A percentile compares a stretch with the other conserved stretches of the same genome.
These are phyloP conservation scores for Sarocladium brachiariae DNA, from an alignment of 2,329 filamentous ascomycete species.

Conservation along the genomic window DNA sequence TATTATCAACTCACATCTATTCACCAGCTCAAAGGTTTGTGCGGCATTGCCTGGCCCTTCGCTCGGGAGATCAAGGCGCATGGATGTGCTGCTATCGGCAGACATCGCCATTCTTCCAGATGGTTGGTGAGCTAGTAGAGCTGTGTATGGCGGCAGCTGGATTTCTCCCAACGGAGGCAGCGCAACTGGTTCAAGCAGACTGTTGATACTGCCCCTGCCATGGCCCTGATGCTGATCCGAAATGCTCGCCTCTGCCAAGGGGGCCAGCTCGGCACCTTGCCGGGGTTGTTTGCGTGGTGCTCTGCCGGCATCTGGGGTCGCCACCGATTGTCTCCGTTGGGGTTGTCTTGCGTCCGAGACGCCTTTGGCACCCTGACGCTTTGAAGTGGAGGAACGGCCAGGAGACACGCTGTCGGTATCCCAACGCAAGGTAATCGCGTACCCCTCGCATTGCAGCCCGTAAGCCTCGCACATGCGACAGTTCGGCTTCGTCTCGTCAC, in stretches of 20 bases:
- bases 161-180: too few species aligned
- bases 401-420: neutral
- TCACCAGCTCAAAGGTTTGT: neutral
- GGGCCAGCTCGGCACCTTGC: neutral
- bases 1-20: neutral
- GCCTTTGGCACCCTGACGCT: too few species aligned
- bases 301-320: neutral
- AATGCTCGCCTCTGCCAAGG: neutral
- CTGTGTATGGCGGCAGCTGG: neutral
- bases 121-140: neutral
- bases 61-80: neutral
- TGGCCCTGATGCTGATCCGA: neutral
- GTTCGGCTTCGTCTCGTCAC: neutral
- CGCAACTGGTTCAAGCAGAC: too few species aligned
- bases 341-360: neutral
- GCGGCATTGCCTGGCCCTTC: neutral
- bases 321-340: neutral
- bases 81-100: neutral
- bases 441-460: neutral
- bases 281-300: neutral
- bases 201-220: too few species aligned
- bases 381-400: too few species aligned
- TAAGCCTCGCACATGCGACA: neutral
- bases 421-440: neutral
- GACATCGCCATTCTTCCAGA: neutral